These are phyloP conservation scores for Kokia cookei DNA, from an alignment of 441 rosid genomes.

Conservation along the genomic window DNA sequence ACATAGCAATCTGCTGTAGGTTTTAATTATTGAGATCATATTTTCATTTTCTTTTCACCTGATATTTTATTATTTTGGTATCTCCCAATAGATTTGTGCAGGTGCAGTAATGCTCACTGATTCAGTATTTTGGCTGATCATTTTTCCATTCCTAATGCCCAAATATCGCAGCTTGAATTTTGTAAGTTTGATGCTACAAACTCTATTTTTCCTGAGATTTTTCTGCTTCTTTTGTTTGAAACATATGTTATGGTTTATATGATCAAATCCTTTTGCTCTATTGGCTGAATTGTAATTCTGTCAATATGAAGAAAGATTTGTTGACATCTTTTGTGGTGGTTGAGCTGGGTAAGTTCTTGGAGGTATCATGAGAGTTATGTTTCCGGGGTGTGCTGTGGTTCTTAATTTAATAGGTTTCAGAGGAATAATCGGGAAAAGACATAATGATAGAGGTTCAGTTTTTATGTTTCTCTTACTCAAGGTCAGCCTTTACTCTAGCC, in stretches of 20 bases:
- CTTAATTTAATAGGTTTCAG: neutral
- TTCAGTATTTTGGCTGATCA: slow-evolving; percentile 77
- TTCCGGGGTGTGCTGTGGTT: neutral
- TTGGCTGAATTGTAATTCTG: neutral
- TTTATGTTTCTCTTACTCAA: neutral
- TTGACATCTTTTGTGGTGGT: neutral
- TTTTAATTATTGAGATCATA: neutral
- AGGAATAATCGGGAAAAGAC: neutral
- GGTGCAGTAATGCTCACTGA: slow-evolving; percentile 92
- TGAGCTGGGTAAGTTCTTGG: neutral
- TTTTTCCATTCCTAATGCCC: slow-evolving; percentile 60
- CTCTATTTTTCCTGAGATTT: neutral
- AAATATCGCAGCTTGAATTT: slow-evolving; percentile 40
- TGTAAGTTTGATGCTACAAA: slow-evolving; percentile 48
- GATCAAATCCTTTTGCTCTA: neutral
- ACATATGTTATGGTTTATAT: neutral
- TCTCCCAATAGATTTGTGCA: slow-evolving; percentile 50
- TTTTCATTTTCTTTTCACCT: neutral
- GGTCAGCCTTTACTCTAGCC: neutral
- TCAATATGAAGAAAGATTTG: neutral
- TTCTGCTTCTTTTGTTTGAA: neutral
- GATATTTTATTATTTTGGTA: slow-evolving; percentile 9
- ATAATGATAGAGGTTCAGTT: neutral
- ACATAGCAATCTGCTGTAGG: neutral
- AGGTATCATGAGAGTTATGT: neutral